Percentiles rank a stretch among this genome's conserved stretches.
phyloP scores from a whole-genome alignment of 768 basidiomycete genomes.

The Naganishia vishniacii region DNA sequence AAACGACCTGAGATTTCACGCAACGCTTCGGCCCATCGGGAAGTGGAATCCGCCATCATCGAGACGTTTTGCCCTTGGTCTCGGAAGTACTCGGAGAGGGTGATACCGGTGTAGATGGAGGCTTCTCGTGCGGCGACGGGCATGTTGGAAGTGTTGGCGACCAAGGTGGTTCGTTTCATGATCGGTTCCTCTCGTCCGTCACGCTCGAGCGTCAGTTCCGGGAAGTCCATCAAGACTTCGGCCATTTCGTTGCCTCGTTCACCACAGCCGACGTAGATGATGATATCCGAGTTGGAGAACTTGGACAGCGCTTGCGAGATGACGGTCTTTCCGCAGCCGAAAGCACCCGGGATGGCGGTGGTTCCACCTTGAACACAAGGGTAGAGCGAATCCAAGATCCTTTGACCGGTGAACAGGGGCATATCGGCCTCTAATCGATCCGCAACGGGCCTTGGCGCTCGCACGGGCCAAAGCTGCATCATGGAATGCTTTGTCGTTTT shows the following conservation, averaged over 20 bases:
- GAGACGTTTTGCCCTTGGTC: constrained; percentile 96
- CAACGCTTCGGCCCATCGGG: constrained; percentile 97
- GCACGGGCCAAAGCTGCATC: constrained; percentile 99
- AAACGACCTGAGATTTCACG: constrained; percentile 99
- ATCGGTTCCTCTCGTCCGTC: constrained; percentile 91
- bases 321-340: constrained; percentile 83
- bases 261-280: constrained; percentile 97
- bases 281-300: constrained; percentile 98
- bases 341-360: constrained; percentile 82
- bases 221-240: constrained; percentile 96
- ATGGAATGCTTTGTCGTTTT: constrained; percentile 86
- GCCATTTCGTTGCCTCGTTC: constrained; percentile 66
- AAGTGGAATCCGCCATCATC: constrained; percentile 99
- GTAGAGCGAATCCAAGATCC: constrained; percentile 93
- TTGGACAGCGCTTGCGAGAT: constrained; percentile 70
- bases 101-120: constrained; percentile 98
- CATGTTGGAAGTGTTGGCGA: constrained; percentile 99
- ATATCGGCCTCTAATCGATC: constrained; percentile 90
- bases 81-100: constrained; percentile 97
- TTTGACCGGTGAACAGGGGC: constrained; percentile 91
- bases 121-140: constrained; percentile 99
- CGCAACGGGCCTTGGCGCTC: constrained; percentile 89
- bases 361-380: constrained; percentile 60
- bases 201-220: constrained; percentile 85
- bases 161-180: constrained; percentile 98